Evolutionary conservation across 106 monocot species (phyloP).

Genomic region (Acanthochlamys bracteata): DNA sequence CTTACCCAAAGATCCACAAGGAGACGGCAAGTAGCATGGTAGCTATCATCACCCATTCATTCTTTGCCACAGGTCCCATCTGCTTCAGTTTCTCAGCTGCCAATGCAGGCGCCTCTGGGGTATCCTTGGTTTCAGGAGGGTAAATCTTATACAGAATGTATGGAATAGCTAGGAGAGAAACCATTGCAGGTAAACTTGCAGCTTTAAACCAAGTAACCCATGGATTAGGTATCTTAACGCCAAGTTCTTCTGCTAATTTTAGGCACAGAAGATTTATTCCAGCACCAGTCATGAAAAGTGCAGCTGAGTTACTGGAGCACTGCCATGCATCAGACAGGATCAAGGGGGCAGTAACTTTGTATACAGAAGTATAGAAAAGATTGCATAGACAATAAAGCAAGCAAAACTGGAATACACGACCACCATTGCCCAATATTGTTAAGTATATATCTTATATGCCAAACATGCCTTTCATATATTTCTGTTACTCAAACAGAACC

Average conservation of each 20-base stretch:
- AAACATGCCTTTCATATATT: no score
- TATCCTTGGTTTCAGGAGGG: conserved; percentile 82
- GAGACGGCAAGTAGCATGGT: conserved; percentile 95
- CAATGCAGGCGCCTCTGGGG: conserved; percentile 82
- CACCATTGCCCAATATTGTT: no score
- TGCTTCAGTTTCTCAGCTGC: conserved; percentile 73
- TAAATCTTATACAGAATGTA: conserved; percentile 82
- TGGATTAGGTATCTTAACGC: conserved; percentile 69
- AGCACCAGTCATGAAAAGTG: conserved; percentile 91
- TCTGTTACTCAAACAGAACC: no score
- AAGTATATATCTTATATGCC: no score
- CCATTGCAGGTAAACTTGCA: conserved; percentile 91
- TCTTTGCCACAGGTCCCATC: conserved; percentile 85
- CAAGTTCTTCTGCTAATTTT: conserved; percentile 89
- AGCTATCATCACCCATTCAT: conserved; percentile 81
- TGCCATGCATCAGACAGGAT: conserved; percentile 31
- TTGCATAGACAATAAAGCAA: no score
- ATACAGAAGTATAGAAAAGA: no score
- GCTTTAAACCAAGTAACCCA: conserved; percentile 91
- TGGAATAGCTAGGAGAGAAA: conserved; percentile 74
- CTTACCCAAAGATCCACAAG: conserved; percentile 92
- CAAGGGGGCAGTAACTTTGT: no score
- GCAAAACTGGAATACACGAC: no score
- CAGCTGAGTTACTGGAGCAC: conserved; percentile 90
- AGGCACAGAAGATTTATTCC: conserved; percentile 94